A percentile compares a stretch with the other conserved stretches of the same genome.
phyloP scores from a whole-genome alignment of 2,329 filamentous ascomycete genomes.

The Pyrenophora tritici-repentis region DNA sequence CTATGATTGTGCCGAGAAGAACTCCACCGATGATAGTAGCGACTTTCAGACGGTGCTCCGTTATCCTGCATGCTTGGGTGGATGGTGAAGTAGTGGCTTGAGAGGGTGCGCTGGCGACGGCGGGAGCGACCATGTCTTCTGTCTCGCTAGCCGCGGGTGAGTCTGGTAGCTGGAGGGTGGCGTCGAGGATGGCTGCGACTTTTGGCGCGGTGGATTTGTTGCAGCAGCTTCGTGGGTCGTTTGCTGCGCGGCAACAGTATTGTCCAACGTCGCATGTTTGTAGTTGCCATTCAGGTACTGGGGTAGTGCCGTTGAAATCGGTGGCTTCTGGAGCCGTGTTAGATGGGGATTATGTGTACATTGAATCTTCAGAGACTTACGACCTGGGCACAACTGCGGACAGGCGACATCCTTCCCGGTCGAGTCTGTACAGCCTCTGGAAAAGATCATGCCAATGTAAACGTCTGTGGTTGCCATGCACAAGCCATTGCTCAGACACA shows the following conservation, averaged over 20 bases:
- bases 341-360: conserved; percentile 1
- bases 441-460: conserved; percentile 41
- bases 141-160: conserved; percentile 10
- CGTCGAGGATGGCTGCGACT: conserved; percentile 29
- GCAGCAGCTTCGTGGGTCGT: conserved; percentile 33
- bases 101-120: conserved; percentile 14
- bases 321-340: conserved; percentile 9
- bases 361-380: conserved; percentile 23
- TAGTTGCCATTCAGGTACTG: conserved; percentile 39
- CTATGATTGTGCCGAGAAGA: conserved; percentile 28
- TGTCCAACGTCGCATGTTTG: conserved; percentile 43
- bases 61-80: conserved; percentile 18
- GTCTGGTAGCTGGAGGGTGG: conserved; percentile 25
- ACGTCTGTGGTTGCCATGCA: conserved; percentile 40
- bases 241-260: conserved; percentile 41
- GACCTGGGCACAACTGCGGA: conserved; percentile 36
- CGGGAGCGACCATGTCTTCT: conserved; percentile 14
- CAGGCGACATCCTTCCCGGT: conserved; percentile 37
- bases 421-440: conserved; percentile 43
- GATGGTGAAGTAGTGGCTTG: conserved; percentile 7
- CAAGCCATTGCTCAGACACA: conserved; percentile 42
- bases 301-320: conserved; percentile 20
- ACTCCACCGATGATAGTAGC: conserved; percentile 35
- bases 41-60: conserved; percentile 27
- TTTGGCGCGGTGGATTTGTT: conserved; percentile 31